These are phyloP conservation scores for Penicillium canariense DNA, from an alignment of 495 filamentous ascomycete genomes.

Conservation along the genomic window DNA sequence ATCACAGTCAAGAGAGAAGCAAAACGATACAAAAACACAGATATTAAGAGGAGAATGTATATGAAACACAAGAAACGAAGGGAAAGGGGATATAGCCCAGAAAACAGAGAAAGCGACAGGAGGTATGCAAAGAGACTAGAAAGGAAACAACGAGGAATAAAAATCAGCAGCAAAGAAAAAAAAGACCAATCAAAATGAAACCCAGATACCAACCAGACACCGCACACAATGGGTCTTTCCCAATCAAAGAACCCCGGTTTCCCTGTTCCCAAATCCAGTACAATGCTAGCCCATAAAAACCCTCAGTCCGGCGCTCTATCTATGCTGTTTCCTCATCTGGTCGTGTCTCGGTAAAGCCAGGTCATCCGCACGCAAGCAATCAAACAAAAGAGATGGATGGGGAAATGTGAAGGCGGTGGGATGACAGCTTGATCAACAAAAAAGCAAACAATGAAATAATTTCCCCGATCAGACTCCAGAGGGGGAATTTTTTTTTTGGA, in stretches of 20 bases:
- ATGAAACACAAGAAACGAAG: conserved; percentile 8
- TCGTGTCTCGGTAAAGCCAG: conserved; percentile 33
- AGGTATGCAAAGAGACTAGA: conserved; percentile 1
- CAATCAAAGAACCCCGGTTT: conserved; percentile 15
- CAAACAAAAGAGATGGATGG: conserved; percentile 18
- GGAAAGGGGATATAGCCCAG: conserved; percentile 3
- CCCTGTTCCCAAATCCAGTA: conserved; percentile 23
- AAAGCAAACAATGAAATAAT: conserved; percentile 13
- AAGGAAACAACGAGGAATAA: conserved; percentile 15
- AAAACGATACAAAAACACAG: conserved; percentile 3
- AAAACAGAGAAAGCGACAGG: conserved; percentile 2
- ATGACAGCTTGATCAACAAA: conserved; percentile 20
- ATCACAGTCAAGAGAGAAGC: conserved; percentile 5
- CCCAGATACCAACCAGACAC: conserved; percentile 25
- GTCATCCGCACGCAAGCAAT: conserved; percentile 27
- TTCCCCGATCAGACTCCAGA: conserved; percentile 30
- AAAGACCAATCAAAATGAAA: conserved; percentile 6
- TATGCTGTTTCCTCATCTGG: conserved; percentile 33
- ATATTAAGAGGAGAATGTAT: conserved; percentile 15
- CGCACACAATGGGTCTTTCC: conserved; percentile 14
- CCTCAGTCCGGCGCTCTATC: conserved; percentile 29
- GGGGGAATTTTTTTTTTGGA: conserved; percentile 10
- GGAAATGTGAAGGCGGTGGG: conserved; percentile 2
- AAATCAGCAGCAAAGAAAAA: conserved; percentile 8
- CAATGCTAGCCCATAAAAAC: conserved; percentile 25